Evolutionary conservation across 2,329 filamentous ascomycete species (phyloP).

Genomic region (Cladobotryum protrusum): DNA sequence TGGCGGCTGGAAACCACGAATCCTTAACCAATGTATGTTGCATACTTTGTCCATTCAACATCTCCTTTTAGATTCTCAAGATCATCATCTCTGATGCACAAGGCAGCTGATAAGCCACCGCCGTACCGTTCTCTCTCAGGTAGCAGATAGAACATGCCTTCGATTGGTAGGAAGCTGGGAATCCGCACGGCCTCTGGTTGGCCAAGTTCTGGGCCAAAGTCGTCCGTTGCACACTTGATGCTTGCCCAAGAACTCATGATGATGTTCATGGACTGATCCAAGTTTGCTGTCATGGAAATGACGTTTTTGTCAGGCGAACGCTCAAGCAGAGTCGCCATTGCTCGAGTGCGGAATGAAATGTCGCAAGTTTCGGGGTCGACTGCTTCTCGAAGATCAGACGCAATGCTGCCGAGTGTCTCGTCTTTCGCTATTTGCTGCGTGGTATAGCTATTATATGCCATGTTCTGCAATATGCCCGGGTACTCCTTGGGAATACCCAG

Average conservation of each 20-base stretch:
- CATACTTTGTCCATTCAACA: conserved; percentile 18
- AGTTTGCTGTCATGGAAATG: conserved; percentile 27
- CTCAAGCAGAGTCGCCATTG: conserved; percentile 35
- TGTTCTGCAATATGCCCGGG: conserved; percentile 41
- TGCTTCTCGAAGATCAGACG: conserved; percentile 32
- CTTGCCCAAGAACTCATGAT: conserved; percentile 51
- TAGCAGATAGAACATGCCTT: conserved; percentile 46
- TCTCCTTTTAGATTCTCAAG: conserved; percentile 38
- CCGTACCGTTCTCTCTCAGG: conserved; percentile 29
- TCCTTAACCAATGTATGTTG: neutral
- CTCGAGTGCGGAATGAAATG: conserved; percentile 31
- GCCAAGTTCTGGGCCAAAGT: conserved; percentile 43
- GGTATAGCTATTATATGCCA: conserved; percentile 33
- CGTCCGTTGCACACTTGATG: conserved; percentile 36
- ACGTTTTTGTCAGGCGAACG: conserved; percentile 28
- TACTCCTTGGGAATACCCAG: conserved; percentile 38
- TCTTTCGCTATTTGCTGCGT: conserved; percentile 22
- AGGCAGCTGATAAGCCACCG: conserved; percentile 36
- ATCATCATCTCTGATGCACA: conserved; percentile 44
- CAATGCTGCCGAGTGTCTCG: conserved; percentile 28
- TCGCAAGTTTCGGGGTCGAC: conserved; percentile 28
- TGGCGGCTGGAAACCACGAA: too few relatives aligned
- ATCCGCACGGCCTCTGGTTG: conserved; percentile 40
- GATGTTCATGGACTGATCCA: conserved; percentile 37
- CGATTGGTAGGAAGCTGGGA: conserved; percentile 38